Evolutionary conservation across 1,284 basidiomycete genomes (phyloP), one percentile per base, ranked within the genome.

Genomic region (Veloboletus limbatus): DNA sequence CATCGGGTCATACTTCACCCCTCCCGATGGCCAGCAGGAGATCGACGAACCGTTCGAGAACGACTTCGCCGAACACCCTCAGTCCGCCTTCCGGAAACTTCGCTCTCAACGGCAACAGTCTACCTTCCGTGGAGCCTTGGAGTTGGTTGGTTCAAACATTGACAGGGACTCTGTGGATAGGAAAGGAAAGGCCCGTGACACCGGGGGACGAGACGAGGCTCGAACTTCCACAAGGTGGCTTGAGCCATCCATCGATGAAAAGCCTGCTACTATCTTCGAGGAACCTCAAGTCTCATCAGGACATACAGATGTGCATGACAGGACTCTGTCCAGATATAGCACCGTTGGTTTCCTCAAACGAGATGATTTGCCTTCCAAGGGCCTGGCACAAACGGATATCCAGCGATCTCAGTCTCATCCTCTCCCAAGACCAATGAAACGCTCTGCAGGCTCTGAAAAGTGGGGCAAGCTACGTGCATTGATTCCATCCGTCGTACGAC

Each of bases 401-500:
- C 65, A 61, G 28, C 67, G 72, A 17, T 69, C 76, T 9, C 67
- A 70, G 11, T 79, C 81, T 0, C 68, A 76, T 40, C 75, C 79
- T 20, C 65, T 74, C 45, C 56, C 59, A 4, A 53, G 56, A 16
- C 37, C 58, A 34, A 56, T 65, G 18, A 60, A 59, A 22, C 57
- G 52, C 42, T 69, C 68, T 49, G 54, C 56, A 45, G 67, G 64
- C 22, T 66, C 63, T 13, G 68, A 70, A 8, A 79, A 72, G 52
- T 89, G 86, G 86, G 68, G 69, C 33, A 75, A 76, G 30, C 61
- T 89, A 25, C 81, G 80, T 24, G 79, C 81, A 7, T 66, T 88
- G 20, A 58, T 89, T n/a, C 84, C 87, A 8, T 70, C 75, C 31
- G 68, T 85, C 43, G 51, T 67, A 43, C 45, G 69, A 66, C 42